phyloP scores from a whole-genome alignment of 148 eudicot genomes.

The Salicornia ramosissima region DNA sequence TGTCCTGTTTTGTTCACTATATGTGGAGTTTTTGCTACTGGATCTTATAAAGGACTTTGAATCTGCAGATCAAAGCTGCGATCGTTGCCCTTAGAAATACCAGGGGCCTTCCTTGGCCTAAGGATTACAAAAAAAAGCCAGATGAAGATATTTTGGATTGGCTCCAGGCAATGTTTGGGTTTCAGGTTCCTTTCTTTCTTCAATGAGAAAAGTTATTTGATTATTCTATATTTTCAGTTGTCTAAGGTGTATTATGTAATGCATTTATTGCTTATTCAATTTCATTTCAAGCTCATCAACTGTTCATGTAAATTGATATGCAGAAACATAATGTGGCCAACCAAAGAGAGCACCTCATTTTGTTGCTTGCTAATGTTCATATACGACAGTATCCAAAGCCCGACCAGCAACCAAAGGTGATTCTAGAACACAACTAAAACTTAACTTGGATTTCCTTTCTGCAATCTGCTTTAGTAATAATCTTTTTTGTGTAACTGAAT shows the following conservation, averaged over 20 bases:
- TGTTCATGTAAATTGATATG: slow-evolving; percentile 9
- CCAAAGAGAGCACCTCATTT: slow-evolving; percentile 96
- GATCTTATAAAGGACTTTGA: slow-evolving; percentile 11
- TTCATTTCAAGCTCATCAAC: slow-evolving; percentile 2
- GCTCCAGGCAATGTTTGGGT: slow-evolving; percentile 98
- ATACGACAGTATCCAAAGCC: slow-evolving; percentile 95
- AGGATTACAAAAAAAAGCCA: slow-evolving; percentile 89
- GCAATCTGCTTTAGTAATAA: background rate
- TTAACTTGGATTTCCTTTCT: background rate
- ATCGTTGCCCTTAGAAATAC: slow-evolving; percentile 90
- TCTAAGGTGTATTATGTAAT: background rate
- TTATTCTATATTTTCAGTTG: background rate
- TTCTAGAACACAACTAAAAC: background rate
- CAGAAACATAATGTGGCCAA: slow-evolving; percentile 98
- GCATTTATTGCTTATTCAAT: background rate
- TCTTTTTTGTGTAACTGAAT: background rate
- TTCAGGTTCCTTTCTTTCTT: slow-evolving; percentile 56
- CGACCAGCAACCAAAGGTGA: slow-evolving; percentile 92
- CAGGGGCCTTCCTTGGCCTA: slow-evolving; percentile 98
- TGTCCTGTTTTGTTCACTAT: background rate
- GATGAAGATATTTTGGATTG: slow-evolving; percentile 96
- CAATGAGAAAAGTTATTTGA: background rate
- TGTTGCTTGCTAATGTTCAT: slow-evolving; percentile 97
- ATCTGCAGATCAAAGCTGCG: slow-evolving; percentile 86
- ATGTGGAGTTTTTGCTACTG: background rate